These are phyloP conservation scores for Candida pseudocylindracea DNA, from an alignment of 1,139 yeast genomes.

Conservation along the genomic window DNA sequence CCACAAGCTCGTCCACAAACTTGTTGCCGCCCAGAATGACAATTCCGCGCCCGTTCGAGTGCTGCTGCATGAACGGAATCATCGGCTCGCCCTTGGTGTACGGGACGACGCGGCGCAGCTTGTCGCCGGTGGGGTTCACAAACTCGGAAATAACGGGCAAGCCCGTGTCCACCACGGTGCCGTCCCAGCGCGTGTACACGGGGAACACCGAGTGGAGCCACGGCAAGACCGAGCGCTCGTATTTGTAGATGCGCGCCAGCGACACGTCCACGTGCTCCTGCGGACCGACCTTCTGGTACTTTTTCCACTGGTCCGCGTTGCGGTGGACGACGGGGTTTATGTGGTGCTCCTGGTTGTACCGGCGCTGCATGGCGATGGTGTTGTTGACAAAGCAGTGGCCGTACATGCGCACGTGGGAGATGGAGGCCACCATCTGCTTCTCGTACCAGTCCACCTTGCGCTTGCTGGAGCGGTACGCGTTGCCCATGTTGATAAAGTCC, in stretches of 20 bases:
- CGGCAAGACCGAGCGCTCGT: too few species aligned
- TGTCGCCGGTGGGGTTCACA: constrained; percentile 4
- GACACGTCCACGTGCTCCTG: constrained; percentile 3
- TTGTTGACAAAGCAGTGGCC: constrained; percentile 14
- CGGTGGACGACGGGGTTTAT: too few species aligned
- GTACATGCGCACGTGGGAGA: constrained; percentile 11
- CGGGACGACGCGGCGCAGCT: constrained; percentile 2
- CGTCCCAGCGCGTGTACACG: background rate
- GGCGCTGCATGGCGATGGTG: background rate
- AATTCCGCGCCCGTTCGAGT: constrained; percentile 15
- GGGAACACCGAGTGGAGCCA: too few species aligned
- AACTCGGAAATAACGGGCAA: constrained; percentile 6
- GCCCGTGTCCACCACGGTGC: background rate
- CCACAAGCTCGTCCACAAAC: constrained; percentile 13
- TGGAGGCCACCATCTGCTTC: constrained; percentile 15
- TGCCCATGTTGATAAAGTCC: too few species aligned
- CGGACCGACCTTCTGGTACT: background rate
- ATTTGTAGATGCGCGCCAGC: background rate
- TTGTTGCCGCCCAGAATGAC: constrained; percentile 14
- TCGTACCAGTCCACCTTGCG: constrained; percentile 3
- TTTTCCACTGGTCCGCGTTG: too few species aligned
- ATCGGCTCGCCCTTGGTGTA: constrained; percentile 2
- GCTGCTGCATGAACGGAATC: constrained; percentile 7
- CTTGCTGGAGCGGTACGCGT: too few species aligned
- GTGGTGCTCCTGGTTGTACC: background rate